phyloP scores from a whole-genome alignment of 129 eudicot species.

The Solidago caesia region DNA sequence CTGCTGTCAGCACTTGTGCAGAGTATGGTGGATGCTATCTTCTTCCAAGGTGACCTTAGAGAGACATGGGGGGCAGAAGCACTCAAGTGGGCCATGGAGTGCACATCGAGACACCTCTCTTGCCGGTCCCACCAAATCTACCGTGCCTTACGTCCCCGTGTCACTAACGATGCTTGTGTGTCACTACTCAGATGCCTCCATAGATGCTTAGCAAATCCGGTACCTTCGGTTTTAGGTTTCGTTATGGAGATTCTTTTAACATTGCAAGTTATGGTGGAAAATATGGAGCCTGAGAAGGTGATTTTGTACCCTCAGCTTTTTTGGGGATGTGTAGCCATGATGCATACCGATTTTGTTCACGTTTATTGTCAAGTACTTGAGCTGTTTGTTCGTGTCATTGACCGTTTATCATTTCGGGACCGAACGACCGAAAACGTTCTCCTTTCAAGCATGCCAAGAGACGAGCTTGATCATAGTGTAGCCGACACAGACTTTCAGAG shows the following conservation, averaged over 20 bases:
- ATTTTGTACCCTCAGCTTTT: conserved; percentile 95
- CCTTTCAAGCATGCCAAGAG: conserved; percentile 97
- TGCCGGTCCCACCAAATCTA: conserved; percentile 98
- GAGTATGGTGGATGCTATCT: conserved; percentile 98
- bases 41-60: conserved; percentile 93
- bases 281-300: conserved; percentile 98
- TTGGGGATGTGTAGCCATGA: conserved; percentile 99
- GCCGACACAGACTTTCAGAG: conserved; percentile 70
- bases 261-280: conserved; percentile 97
- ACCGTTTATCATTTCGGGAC: conserved; percentile 85
- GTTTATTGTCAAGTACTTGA: conserved; percentile 97
- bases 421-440: conserved; percentile 95
- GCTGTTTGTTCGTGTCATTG: conserved; percentile 87
- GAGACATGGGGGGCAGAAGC: conserved; percentile 99
- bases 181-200: conserved; percentile 91
- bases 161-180: conserved; percentile 93
- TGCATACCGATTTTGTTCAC: conserved; percentile 95
- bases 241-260: conserved; percentile 90
- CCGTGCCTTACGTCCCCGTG: conserved; percentile 91
- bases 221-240: conserved; percentile 89
- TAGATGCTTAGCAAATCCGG: conserved; percentile 87
- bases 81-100: conserved; percentile 99
- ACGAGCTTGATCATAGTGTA: conserved; percentile 67
- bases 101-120: conserved; percentile 95
- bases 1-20: conserved; percentile 95